Evolutionary conservation across 371 early-diverging fungal species (phyloP).

Genomic region (Syncephalastrum sp.): DNA sequence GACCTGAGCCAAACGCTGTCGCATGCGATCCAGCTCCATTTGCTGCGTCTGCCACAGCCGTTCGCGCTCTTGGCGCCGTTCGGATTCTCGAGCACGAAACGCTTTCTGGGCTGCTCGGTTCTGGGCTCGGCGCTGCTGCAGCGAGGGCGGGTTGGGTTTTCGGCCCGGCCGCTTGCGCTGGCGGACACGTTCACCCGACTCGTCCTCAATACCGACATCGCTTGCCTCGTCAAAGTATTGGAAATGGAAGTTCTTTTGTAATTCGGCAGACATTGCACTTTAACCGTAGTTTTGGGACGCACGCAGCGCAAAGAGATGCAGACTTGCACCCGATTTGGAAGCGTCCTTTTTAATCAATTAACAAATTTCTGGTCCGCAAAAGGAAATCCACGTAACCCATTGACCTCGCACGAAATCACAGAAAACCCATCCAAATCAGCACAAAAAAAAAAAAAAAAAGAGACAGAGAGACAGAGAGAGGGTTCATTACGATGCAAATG

Average conservation of each 20-base stretch:
- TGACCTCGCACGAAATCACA: too few relatives aligned
- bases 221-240: slow-evolving; percentile 41
- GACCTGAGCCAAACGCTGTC: slow-evolving; percentile 17
- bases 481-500: too few relatives aligned
- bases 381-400: too few relatives aligned
- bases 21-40: slow-evolving; percentile 22
- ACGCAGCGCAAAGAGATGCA: too few relatives aligned
- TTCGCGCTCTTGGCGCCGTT: slow-evolving; percentile 25
- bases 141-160: slow-evolving; percentile 40
- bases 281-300: too few relatives aligned
- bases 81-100: slow-evolving; percentile 38
- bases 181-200: slow-evolving; percentile 29
- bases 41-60: slow-evolving; percentile 17
- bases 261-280: too few relatives aligned
- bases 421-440: too few relatives aligned
- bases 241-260: slow-evolving; percentile 18
- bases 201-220: slow-evolving; percentile 37
- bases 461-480: too few relatives aligned
- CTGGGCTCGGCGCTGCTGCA: slow-evolving; percentile 48
- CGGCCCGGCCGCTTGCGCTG: slow-evolving; percentile 43
- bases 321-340: too few relatives aligned
- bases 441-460: too few relatives aligned
- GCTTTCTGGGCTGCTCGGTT: slow-evolving; percentile 40
- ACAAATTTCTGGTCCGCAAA: too few relatives aligned
- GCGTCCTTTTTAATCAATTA: too few relatives aligned